These are phyloP conservation scores for Fremontodendron californicum DNA, from an alignment of 345 rosid genomes.

Conservation along the genomic window DNA sequence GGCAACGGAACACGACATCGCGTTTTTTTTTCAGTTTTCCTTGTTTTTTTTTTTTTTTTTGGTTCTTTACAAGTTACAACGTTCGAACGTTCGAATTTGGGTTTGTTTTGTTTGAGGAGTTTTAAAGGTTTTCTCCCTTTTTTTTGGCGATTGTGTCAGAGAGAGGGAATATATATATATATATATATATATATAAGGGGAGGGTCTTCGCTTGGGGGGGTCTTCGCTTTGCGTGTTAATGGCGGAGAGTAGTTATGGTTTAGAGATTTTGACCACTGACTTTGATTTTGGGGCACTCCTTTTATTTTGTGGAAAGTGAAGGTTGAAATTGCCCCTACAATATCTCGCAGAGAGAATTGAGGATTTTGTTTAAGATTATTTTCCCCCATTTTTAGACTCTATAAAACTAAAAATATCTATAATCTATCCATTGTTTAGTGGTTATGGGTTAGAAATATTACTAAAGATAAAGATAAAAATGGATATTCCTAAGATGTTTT, in stretches of 20 bases:
- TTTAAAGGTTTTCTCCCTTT: too few relatives aligned
- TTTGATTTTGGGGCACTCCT: neutral
- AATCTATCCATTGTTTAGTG: neutral
- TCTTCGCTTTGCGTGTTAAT: neutral
- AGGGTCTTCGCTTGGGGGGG: neutral
- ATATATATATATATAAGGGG: too few relatives aligned
- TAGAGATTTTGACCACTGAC: neutral
- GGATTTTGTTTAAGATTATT: neutral
- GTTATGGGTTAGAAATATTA: too few relatives aligned
- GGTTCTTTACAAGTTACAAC: neutral
- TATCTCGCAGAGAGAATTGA: neutral
- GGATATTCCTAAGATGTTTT: too few relatives aligned
- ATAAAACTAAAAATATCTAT: too few relatives aligned
- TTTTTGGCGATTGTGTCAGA: neutral
- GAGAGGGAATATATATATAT: neutral
- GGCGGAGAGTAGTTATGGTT: neutral
- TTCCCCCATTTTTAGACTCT: neutral
- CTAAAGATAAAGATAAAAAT: too few relatives aligned
- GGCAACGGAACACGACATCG: conserved; percentile 72
- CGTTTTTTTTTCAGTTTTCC: neutral
- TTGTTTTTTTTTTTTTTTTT: too few relatives aligned
- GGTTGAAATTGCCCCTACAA: neutral
- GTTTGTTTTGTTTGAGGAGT: neutral
- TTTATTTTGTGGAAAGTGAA: neutral
- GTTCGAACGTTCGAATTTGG: neutral